Evolutionary conservation across 441 rosid species (phyloP).

Genomic region (Geranium incanum): DNA sequence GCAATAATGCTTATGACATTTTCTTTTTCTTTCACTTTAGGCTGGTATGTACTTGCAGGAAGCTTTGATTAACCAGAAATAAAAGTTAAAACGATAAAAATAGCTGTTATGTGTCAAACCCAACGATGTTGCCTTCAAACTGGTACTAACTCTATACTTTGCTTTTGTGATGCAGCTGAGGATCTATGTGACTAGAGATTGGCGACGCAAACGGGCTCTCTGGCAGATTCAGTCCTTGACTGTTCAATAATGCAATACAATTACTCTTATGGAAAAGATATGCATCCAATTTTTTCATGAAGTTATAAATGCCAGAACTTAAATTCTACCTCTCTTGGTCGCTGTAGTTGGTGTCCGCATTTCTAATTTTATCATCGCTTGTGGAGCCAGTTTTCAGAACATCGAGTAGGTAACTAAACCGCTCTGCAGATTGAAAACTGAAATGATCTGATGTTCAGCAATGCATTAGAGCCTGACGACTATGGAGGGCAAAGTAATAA

Average conservation of each 20-base stretch:
- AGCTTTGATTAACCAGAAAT: slow-evolving; percentile 15
- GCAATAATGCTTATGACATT: slow-evolving; percentile 14
- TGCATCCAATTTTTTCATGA: not conserved
- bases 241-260: slow-evolving; percentile 23
- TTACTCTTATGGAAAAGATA: not conserved
- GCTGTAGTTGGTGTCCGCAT: slow-evolving; percentile 23
- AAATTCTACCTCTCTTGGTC: slow-evolving; percentile 39
- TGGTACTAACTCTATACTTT: slow-evolving; percentile 29
- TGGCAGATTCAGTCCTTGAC: slow-evolving; percentile 45
- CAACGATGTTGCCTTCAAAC: slow-evolving; percentile 20
- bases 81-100: not conserved
- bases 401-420: slow-evolving; percentile 32
- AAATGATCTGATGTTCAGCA: slow-evolving; percentile 24
- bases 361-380: slow-evolving; percentile 24
- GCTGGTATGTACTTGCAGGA: slow-evolving; percentile 29
- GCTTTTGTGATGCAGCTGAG: slow-evolving; percentile 27
- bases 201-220: slow-evolving; percentile 52
- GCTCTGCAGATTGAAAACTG: slow-evolving; percentile 33
- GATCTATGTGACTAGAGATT: slow-evolving; percentile 33
- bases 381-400: slow-evolving; percentile 29
- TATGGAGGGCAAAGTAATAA: not conserved
- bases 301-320: not conserved
- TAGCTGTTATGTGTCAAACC: slow-evolving; percentile 10
- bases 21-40: slow-evolving; percentile 15
- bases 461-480: not conserved